Percentiles rank a stretch among this genome's conserved stretches.
These are phyloP conservation scores for Spizellomyces sp. DNA, from an alignment of 192 early-diverging fungal genomes.

Conservation along the genomic window DNA sequence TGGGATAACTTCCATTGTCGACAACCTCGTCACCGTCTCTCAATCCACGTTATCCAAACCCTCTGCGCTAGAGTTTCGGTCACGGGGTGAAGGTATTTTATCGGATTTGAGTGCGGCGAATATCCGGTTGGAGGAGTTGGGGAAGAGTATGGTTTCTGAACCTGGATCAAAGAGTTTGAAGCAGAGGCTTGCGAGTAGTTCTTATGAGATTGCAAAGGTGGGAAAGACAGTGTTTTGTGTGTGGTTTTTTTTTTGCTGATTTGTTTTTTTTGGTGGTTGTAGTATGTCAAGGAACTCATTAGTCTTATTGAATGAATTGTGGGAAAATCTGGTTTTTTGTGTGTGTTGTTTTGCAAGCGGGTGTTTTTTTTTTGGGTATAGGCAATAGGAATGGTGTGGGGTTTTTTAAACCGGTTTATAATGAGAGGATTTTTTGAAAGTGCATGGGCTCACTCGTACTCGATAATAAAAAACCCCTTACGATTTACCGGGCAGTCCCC, in stretches of 20 bases:
- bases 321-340: neutral
- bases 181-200: constrained; percentile 78
- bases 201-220: constrained; percentile 87
- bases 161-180: constrained; percentile 68
- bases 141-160: constrained; percentile 48
- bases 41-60: constrained; percentile 50
- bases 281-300: constrained; percentile 80
- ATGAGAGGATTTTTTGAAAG: too few species aligned
- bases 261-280: neutral
- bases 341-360: neutral
- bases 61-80: constrained; percentile 35
- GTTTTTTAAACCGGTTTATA: too few species aligned
- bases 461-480: too few species aligned
- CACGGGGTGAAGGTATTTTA: constrained; percentile 62
- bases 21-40: constrained; percentile 55
- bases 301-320: constrained; percentile 59
- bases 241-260: neutral
- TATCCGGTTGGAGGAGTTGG: constrained; percentile 60
- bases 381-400: too few species aligned
- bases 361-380: too few species aligned
- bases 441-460: too few species aligned
- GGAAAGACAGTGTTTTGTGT: neutral
- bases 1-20: constrained; percentile 62
- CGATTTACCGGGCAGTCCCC: too few species aligned
- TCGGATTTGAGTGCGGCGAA: constrained; percentile 55